Conservation (phyloP, 78 protist species). For the Polysphondylium violaceum region DNA sequence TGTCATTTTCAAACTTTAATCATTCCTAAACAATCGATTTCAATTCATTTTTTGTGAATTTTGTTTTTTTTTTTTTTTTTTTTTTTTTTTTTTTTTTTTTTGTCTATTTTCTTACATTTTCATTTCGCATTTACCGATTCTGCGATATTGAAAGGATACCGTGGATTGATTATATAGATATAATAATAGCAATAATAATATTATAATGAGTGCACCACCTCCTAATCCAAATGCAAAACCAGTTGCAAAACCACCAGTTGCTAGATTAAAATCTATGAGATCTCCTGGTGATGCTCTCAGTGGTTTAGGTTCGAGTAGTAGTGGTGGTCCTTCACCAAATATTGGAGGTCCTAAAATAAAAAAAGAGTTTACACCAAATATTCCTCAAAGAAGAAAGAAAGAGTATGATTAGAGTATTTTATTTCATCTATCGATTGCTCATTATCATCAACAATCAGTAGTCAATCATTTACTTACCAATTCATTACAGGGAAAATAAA, state of each 20-base stretch:
- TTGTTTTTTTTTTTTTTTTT: no score
- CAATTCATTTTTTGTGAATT: no score
- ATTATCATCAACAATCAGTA: background rate
- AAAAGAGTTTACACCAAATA: constrained; percentile 61
- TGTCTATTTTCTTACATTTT: no score
- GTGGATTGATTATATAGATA: no score
- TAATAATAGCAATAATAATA: no score
- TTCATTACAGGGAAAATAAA: background rate
- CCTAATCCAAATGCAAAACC: constrained; percentile 19
- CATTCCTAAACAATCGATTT: no score
- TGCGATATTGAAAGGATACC: no score
- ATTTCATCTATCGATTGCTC: background rate
- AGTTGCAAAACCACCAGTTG: background rate
- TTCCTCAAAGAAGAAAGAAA: constrained; percentile 31
- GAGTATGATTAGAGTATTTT: constrained; percentile 3
- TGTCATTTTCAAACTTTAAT: no score
- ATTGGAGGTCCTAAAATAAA: background rate
- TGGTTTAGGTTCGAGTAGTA: background rate
- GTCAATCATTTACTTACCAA: background rate
- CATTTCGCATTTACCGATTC: no score
- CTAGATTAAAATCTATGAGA: constrained; percentile 42
- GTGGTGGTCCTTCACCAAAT: background rate
- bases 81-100: no score
- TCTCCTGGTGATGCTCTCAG: background rate
- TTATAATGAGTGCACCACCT: constrained; percentile 32